Conservation (phyloP, 169 alveolate species). For the Babesia ovis region DNA sequence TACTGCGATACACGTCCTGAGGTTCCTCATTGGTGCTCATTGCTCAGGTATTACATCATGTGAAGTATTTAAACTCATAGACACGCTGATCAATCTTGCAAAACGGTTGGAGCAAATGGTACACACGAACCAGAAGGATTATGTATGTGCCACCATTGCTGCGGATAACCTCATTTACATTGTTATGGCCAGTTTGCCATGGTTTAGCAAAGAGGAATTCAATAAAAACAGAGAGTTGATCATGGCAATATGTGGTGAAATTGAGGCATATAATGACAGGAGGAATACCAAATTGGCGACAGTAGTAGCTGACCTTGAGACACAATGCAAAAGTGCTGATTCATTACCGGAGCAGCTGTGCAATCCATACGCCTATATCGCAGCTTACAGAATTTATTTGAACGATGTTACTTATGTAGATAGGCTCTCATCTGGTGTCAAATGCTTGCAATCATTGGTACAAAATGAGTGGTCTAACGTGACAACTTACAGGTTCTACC, state of each 20-base stretch:
- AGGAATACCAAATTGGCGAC: conserved; percentile 21
- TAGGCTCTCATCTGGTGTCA: conserved; percentile 50
- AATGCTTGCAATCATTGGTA: conserved; percentile 35
- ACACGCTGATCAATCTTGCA: conserved; percentile 25
- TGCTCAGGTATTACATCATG: conserved; percentile 32
- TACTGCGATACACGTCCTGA: conserved; percentile 25
- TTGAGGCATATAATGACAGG: conserved; percentile 37
- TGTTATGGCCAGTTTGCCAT: conserved; percentile 59
- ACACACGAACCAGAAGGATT: conserved; percentile 13
- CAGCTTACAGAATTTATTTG: conserved; percentile 18
- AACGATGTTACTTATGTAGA: not conserved
- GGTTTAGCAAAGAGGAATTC: conserved; percentile 64
- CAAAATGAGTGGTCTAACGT: conserved; percentile 47
- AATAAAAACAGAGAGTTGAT: conserved; percentile 16
- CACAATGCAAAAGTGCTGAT: not conserved
- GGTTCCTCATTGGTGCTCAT: conserved; percentile 55
- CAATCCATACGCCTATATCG: conserved; percentile 53
- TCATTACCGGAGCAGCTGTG: not conserved
- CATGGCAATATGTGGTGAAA: conserved; percentile 15
- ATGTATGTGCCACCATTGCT: conserved; percentile 15
- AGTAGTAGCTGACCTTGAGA: conserved; percentile 5
- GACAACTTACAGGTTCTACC: conserved; percentile 67
- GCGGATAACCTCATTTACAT: conserved; percentile 64
- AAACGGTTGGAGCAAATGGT: conserved; percentile 10
- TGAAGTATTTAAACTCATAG: conserved; percentile 35